Conservation (phyloP, 164 flowering plant genomes). For the Magnolia changhungtana region DNA sequence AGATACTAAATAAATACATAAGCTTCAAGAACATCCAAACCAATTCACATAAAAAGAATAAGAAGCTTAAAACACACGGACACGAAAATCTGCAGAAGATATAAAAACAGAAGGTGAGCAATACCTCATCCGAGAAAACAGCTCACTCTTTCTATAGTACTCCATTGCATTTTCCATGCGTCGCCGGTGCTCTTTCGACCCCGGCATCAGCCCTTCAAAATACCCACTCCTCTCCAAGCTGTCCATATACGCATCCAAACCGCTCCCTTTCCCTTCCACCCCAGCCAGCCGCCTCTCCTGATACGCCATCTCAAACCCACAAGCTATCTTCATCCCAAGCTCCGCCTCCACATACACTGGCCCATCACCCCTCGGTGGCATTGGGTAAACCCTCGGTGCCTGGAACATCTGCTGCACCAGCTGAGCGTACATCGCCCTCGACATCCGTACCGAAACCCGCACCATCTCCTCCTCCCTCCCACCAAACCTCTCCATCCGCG, state of each 20-base stretch:
- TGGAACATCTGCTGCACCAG: slow-evolving; percentile 79
- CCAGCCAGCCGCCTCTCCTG: slow-evolving; percentile 55
- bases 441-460: slow-evolving; percentile 51
- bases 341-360: slow-evolving; percentile 66
- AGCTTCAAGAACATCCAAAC: no score
- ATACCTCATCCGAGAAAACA: slow-evolving; percentile 67
- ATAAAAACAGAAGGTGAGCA: neutral
- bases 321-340: slow-evolving; percentile 91
- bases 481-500: slow-evolving; percentile 74
- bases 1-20: no score
- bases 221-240: slow-evolving; percentile 78
- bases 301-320: slow-evolving; percentile 98
- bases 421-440: slow-evolving; percentile 94
- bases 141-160: slow-evolving; percentile 53
- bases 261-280: slow-evolving; percentile 64
- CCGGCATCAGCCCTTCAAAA: slow-evolving; percentile 75
- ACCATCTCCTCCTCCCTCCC: slow-evolving; percentile 72
- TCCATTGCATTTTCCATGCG: slow-evolving; percentile 78
- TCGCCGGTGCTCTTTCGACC: slow-evolving; percentile 72
- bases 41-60: no score
- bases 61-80: no score
- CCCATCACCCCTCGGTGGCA: slow-evolving; percentile 47
- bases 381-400: slow-evolving; percentile 80
- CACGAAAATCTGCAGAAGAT: no score
- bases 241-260: slow-evolving; percentile 68